Base-by-base conservation (phyloP, 345 rosid genomes). In the Citrus sp. region DNA sequence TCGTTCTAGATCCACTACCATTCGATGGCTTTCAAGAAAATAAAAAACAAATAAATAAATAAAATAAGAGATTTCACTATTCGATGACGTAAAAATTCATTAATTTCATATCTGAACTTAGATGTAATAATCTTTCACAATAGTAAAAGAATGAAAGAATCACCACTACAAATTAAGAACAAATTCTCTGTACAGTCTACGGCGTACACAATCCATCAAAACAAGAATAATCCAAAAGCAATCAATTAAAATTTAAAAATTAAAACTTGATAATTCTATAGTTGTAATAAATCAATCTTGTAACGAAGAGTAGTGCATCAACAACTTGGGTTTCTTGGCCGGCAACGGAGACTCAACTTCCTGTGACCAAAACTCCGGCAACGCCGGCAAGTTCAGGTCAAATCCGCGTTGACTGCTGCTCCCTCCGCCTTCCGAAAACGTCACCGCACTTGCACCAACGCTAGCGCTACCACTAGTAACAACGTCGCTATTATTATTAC, bases 321-420 rank as follows among this genome's bases (percentile, higher is more conserved):
- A 74, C 69, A 88, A 82, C 83, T 84, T 86, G 56, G 91, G 94
- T 77, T 89, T 93, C 87, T 95, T 94, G 10, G 83, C 83, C 18
- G 96, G 88, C 84, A 84, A 80, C 16, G 94, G 97, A 74, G 91
- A 84, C 77, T 89, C 86, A 72, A 90, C 94, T 82, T 94, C 98
- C 78, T 90, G 85, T 65, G 69, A 30, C 68, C 81, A 76, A 37
- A 84, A 85, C 22, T 95, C 98, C 2, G 94, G 95, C 80, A 86
- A 65, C 25, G 99, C 94, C 2, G 99, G 98, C 67, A 93, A 35
- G 86, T 95, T 95, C 37, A 95, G 84, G 87, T 95, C 99, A 68
- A 95, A 88, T 32, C 79, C 94, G 25, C 91, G 90, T 61, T 88
- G 89, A 78, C 86, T 86, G 78, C 81, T 82, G 46, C 67, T 62